Conservation (phyloP, 495 filamentous ascomycete genomes). For the Poronia punctata region DNA sequence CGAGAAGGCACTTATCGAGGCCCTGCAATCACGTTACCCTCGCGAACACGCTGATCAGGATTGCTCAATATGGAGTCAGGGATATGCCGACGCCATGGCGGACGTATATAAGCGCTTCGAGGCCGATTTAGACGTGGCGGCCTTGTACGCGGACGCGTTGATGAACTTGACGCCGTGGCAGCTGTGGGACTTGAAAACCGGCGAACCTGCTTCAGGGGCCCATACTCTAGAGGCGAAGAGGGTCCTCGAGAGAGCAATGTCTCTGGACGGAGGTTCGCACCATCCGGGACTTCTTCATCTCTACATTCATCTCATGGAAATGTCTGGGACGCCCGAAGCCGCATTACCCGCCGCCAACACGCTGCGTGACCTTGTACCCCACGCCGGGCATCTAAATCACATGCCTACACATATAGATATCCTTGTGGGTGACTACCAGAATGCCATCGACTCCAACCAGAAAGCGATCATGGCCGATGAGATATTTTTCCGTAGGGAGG, state of each 20-base stretch:
- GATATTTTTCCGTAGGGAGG: constrained; percentile 45
- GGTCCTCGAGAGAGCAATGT: constrained; percentile 48
- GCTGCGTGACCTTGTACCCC: constrained; percentile 55
- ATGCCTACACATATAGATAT: constrained; percentile 68
- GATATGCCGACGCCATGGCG: constrained; percentile 57
- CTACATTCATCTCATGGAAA: constrained; percentile 71
- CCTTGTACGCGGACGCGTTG: constrained; percentile 57
- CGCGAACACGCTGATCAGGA: constrained; percentile 30
- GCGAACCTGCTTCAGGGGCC: constrained; percentile 45
- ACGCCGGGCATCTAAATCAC: constrained; percentile 64
- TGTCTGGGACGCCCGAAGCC: constrained; percentile 55
- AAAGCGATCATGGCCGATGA: constrained; percentile 58
- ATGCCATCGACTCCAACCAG: constrained; percentile 53
- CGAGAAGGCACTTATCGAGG: constrained; percentile 52
- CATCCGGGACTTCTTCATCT: constrained; percentile 62
- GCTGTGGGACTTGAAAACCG: constrained; percentile 56
- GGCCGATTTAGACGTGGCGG: constrained; percentile 53
- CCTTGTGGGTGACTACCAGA: constrained; percentile 58
- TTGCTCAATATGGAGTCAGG: constrained; percentile 45
- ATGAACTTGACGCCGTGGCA: constrained; percentile 67
- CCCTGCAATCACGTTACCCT: constrained; percentile 51
- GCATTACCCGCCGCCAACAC: constrained; percentile 51
- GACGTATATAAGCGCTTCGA: constrained; percentile 46
- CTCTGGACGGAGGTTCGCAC: constrained; percentile 28
- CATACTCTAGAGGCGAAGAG: constrained; percentile 51